Conservation (phyloP, 1,139 yeast species). For the Meyerozyma smithsonii region DNA sequence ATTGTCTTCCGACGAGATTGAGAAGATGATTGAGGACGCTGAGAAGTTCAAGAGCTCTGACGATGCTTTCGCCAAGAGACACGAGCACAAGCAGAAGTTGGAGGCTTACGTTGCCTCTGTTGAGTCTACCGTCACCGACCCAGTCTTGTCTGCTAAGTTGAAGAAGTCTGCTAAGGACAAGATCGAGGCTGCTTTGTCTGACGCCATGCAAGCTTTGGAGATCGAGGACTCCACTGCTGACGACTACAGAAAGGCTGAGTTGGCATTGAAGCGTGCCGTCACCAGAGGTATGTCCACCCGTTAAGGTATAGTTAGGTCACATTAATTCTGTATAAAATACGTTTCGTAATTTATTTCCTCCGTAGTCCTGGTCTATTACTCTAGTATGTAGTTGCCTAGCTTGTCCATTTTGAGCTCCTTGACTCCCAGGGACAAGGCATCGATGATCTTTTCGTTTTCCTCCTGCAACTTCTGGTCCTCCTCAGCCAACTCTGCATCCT, state of each 20-base stretch:
- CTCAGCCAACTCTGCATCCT: conserved; percentile 28
- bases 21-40: conserved; percentile 98
- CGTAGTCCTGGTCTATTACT: conserved; percentile 26
- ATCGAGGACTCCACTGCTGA: conserved; percentile 95
- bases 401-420: conserved; percentile 69
- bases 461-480: conserved; percentile 37
- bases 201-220: conserved; percentile 97
- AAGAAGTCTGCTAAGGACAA: conserved; percentile 97
- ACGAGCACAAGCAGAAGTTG: conserved; percentile 98
- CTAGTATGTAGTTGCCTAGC: conserved; percentile 72
- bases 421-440: conserved; percentile 60
- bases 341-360: background rate
- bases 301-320: conserved; percentile 41
- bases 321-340: conserved; percentile 15
- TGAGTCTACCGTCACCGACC: conserved; percentile 96
- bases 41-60: conserved; percentile 98
- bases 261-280: conserved; percentile 97
- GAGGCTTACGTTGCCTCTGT: conserved; percentile 98
- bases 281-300: conserved; percentile 99
- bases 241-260: conserved; percentile 98
- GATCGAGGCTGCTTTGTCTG: conserved; percentile 97
- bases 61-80: conserved; percentile 99
- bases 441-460: conserved; percentile 69
- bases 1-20: conserved; percentile 95
- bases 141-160: conserved; percentile 95